Evolutionary conservation across 306 rosid species (phyloP).

Genomic region (Acmispon strigosus): DNA sequence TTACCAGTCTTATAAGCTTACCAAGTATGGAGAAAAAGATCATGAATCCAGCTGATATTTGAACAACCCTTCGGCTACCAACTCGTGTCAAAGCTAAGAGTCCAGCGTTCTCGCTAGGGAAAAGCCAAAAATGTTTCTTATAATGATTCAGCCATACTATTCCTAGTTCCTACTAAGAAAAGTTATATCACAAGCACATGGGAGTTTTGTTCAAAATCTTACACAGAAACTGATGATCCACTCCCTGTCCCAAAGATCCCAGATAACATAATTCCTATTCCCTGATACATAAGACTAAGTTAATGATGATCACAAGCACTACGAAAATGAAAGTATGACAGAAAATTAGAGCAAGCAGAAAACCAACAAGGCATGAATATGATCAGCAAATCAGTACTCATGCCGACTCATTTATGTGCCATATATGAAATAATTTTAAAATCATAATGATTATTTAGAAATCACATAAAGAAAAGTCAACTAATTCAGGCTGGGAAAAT

Average conservation of each 20-base stretch:
- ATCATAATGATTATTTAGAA: neutral
- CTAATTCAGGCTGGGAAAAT: neutral
- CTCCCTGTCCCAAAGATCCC: constrained; percentile 84
- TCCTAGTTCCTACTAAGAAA: neutral
- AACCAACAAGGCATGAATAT: neutral
- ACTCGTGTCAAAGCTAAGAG: constrained; percentile 84
- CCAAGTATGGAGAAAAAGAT: constrained; percentile 93
- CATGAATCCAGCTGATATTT: constrained; percentile 91
- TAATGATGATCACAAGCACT: neutral
- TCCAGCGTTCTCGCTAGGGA: constrained; percentile 75
- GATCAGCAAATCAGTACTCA: neutral
- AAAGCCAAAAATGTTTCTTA: constrained; percentile 7
- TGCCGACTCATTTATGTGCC: neutral
- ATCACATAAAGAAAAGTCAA: neutral
- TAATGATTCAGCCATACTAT: neutral
- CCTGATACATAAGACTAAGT: constrained; percentile 37
- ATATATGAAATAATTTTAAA: neutral
- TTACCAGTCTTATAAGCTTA: constrained; percentile 6
- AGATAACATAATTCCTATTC: constrained; percentile 71
- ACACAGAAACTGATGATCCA: constrained; percentile 89
- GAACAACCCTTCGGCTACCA: constrained; percentile 93
- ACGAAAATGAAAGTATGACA: neutral
- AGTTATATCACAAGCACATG: constrained; percentile 2
- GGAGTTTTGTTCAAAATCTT: constrained; percentile 36
- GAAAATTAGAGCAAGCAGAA: constrained; percentile 6